Evolutionary conservation across 192 early-diverging fungal genomes (phyloP).

Genomic region (Umbelopsis vinacea): DNA sequence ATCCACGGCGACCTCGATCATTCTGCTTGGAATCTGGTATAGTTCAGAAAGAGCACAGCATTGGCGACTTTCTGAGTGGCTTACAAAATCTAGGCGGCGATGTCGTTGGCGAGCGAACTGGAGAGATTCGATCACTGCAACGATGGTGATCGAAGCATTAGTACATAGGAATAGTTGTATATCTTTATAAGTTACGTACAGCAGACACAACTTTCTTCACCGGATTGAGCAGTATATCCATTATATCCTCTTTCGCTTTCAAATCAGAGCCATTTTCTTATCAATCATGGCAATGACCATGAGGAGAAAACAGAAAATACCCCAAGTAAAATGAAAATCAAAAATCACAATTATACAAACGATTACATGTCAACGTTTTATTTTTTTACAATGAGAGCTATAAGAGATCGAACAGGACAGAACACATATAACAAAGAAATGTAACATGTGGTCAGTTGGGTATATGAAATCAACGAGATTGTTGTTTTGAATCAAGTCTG

Average conservation of each 20-base stretch:
- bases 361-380: no score
- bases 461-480: not conserved
- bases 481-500: slow-evolving; percentile 7
- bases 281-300: no score
- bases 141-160: not conserved
- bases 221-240: no score
- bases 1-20: slow-evolving; percentile 11
- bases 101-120: slow-evolving; percentile 38
- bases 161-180: not conserved
- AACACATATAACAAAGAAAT: not conserved
- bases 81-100: slow-evolving; percentile 40
- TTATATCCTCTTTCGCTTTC: no score
- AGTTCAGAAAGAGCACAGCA: not conserved
- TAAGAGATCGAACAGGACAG: no score
- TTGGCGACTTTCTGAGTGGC: slow-evolving; percentile 42
- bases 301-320: no score
- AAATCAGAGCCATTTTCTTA: no score
- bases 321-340: no score
- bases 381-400: not conserved
- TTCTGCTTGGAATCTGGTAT: slow-evolving; percentile 21
- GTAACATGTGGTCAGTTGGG: not conserved
- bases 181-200: no score
- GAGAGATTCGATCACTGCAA: slow-evolving; percentile 9
- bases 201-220: no score
- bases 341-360: no score